Evolutionary conservation across 257 asterid species (phyloP).

Genomic region (Ocimum tenuiflorum): DNA sequence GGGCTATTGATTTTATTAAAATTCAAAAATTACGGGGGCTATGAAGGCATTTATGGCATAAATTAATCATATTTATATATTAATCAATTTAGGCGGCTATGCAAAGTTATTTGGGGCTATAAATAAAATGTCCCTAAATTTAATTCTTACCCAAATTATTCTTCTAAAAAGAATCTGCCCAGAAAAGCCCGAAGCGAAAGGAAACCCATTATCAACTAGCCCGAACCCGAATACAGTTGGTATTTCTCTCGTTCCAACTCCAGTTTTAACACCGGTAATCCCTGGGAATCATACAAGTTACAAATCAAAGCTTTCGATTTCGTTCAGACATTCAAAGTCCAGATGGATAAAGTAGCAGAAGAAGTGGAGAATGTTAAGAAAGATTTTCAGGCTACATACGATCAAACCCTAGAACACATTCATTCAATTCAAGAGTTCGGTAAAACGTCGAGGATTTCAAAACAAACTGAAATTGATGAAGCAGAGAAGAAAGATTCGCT

Average conservation of each 20-base stretch:
- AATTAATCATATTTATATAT: too few species aligned
- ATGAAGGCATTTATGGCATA: too few species aligned
- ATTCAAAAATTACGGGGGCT: too few species aligned
- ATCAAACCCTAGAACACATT: slow-evolving; percentile 38
- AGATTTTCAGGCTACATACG: slow-evolving; percentile 45
- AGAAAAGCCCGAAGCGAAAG: too few species aligned
- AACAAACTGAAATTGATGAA: slow-evolving; percentile 21
- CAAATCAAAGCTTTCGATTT: background rate
- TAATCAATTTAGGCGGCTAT: too few species aligned
- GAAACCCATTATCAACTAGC: too few species aligned
- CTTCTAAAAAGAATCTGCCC: too few species aligned
- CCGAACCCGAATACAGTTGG: too few species aligned
- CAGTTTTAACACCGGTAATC: background rate
- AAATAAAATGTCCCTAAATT: too few species aligned
- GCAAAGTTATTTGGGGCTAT: too few species aligned
- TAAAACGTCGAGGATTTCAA: slow-evolving; percentile 35
- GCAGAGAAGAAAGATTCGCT: slow-evolving; percentile 50
- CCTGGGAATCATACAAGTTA: background rate
- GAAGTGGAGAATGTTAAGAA: slow-evolving; percentile 62
- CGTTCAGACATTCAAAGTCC: background rate
- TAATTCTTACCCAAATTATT: too few species aligned
- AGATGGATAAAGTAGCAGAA: slow-evolving; percentile 70
- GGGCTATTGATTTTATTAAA: too few species aligned
- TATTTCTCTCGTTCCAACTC: background rate
- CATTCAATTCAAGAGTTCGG: slow-evolving; percentile 63